phyloP scores from a whole-genome alignment of 2,329 filamentous ascomycete species.

The Calonectria leucothoes region DNA sequence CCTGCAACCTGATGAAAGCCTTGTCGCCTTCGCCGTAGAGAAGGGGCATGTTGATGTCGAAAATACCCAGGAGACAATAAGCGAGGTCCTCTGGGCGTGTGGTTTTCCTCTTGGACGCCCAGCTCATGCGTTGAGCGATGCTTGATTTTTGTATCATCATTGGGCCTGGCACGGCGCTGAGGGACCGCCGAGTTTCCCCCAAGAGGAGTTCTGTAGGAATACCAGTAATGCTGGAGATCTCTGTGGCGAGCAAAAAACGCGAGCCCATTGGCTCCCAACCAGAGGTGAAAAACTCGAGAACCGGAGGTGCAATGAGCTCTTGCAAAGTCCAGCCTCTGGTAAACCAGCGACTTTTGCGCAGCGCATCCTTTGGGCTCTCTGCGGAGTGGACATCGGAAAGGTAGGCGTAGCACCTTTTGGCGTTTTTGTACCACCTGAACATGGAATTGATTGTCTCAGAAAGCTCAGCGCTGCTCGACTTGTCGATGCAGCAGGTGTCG shows the following conservation, averaged over 20 bases:
- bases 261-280: background rate
- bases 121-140: background rate
- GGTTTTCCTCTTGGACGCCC: background rate
- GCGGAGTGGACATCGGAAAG: background rate
- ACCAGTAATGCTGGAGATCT: background rate
- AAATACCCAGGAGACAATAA: background rate
- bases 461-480: conserved; percentile 30
- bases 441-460: conserved; percentile 28
- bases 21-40: background rate
- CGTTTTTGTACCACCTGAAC: background rate
- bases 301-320: background rate
- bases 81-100: background rate
- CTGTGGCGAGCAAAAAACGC: background rate
- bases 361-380: background rate
- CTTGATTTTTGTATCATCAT: background rate
- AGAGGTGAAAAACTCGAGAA: background rate
- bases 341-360: background rate
- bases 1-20: background rate
- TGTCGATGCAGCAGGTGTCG: conserved; percentile 35
- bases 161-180: too few species aligned
- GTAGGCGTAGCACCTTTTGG: background rate
- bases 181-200: background rate
- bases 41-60: background rate
- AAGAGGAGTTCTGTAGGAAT: background rate
- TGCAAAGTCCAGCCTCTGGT: background rate